Evolutionary conservation across 192 early-diverging fungal species (phyloP), one percentile per base, ranked within the genome.

Genomic region (Glomus cerebriforme): DNA sequence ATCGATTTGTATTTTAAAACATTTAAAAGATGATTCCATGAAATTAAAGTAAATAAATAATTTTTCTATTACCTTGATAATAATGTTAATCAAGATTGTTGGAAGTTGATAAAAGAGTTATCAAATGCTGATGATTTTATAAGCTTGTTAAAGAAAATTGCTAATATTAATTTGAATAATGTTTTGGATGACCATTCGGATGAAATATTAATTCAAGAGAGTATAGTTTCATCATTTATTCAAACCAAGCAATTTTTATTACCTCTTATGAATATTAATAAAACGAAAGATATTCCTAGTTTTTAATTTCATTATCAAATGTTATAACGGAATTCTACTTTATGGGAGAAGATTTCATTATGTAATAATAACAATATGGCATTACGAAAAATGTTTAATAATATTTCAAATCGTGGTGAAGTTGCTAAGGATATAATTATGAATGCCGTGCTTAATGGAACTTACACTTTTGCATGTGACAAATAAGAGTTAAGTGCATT

Each of bases 151-250:
- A 34, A 29, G 22, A 7, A 17, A 39, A 59, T 69, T 39, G 67
- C 67, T 58, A 73, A 74, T 31, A 27, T 80, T 35, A 75, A 80
- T 75, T 65, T 74, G 49, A 80, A 77, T 76, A 80, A 80, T 60
- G 74, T 47, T 17, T 73, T 77, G 12, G 79, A 80, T 35, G 79
- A 80, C 13, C 69, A 73, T 49, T 64, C 79, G 9, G 79, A 80
- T 49, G 79, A 78, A 66, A 62, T 47, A 31, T 54, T 69, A 13
- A 69, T 78, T 29, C 77, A 78, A 69, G 72, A 80, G 32, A 74
- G 77, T 39, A 75, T 62, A 0, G 64, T 80, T 3, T 66, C 63
- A 15, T 67, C 79, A 1, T 27, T 68, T 34, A 68, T 80, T 58
- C 45, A 80, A 80, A 67, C 77, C 49, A 69, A 67, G 19, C 79